A percentile compares a stretch with the other conserved stretches of the same genome.
Conservation (phyloP, 805 yeast genomes). For the Candida pseudoglaebosa region DNA sequence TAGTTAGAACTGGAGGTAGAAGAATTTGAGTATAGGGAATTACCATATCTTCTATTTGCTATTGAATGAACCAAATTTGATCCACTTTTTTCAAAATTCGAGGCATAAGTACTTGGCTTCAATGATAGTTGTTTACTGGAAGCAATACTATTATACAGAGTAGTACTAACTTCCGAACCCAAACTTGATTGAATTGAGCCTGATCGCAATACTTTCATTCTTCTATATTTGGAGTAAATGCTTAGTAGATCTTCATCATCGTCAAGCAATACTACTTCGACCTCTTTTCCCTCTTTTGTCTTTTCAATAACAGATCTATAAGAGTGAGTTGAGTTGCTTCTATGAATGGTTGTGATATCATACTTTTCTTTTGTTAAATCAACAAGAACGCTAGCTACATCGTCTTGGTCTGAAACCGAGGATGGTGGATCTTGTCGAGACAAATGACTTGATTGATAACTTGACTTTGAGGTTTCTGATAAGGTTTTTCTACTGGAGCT, state of each 20-base stretch:
- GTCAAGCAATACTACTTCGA: constrained; percentile 42
- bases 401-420: constrained; percentile 28
- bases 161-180: constrained; percentile 11
- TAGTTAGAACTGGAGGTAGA: constrained; percentile 14
- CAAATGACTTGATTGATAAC: constrained; percentile 28
- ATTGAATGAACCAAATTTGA: not conserved
- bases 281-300: constrained; percentile 32
- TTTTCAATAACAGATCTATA: constrained; percentile 39
- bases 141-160: constrained; percentile 18
- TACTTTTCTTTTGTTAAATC: constrained; percentile 40
- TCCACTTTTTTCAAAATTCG: not conserved
- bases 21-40: constrained; percentile 6
- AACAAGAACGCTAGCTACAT: constrained; percentile 35
- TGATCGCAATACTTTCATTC: constrained; percentile 25
- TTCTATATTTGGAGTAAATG: constrained; percentile 38
- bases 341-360: constrained; percentile 32
- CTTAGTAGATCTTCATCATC: constrained; percentile 36
- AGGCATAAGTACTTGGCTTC: constrained; percentile 5
- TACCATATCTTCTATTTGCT: not conserved
- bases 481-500: not conserved
- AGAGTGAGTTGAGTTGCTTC: constrained; percentile 32
- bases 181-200: constrained; percentile 13
- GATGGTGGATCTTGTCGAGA: constrained; percentile 21
- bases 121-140: constrained; percentile 17
- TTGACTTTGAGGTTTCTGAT: constrained; percentile 13